These are phyloP conservation scores for Angomonas ambiguus DNA, from an alignment of 208 protist species.

Conservation along the genomic window DNA sequence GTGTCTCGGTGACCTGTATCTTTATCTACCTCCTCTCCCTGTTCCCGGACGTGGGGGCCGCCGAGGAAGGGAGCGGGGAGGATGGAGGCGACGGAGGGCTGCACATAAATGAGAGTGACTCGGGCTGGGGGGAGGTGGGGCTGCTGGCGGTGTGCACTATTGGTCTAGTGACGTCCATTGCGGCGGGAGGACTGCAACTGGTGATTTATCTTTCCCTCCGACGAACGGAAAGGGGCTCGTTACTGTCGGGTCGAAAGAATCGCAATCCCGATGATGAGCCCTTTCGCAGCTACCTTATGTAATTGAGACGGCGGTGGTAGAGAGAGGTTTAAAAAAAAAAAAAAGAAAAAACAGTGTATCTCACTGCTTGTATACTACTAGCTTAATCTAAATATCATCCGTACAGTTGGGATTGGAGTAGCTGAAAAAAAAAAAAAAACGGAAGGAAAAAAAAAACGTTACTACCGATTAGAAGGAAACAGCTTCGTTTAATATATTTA, in stretches of 20 bases:
- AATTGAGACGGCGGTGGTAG: neutral
- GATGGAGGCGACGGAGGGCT: neutral
- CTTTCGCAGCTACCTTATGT: neutral
- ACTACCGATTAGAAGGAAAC: too few species aligned
- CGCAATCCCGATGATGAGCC: neutral
- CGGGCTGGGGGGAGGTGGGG: neutral
- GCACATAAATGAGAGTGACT: neutral
- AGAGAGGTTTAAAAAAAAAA: too few species aligned
- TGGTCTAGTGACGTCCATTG: neutral
- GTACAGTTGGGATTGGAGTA: too few species aligned
- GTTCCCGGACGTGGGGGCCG: slow-evolving; percentile 25
- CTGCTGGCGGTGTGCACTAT: neutral
- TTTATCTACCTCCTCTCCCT: slow-evolving; percentile 28
- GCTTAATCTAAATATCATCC: too few species aligned
- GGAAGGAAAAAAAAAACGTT: too few species aligned
- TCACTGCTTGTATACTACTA: too few species aligned
- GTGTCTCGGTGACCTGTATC: slow-evolving; percentile 24
- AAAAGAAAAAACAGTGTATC: too few species aligned
- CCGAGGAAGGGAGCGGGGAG: too few species aligned
- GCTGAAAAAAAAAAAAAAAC: too few species aligned
- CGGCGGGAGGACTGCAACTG: neutral
- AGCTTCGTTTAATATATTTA: too few species aligned
- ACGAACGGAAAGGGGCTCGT: neutral
- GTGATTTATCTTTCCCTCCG: neutral
- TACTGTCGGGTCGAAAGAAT: neutral